Evolutionary conservation across 2,329 filamentous ascomycete genomes (phyloP), one percentile per base, ranked within the genome.

Genomic region (Colletotrichum destructivum): DNA sequence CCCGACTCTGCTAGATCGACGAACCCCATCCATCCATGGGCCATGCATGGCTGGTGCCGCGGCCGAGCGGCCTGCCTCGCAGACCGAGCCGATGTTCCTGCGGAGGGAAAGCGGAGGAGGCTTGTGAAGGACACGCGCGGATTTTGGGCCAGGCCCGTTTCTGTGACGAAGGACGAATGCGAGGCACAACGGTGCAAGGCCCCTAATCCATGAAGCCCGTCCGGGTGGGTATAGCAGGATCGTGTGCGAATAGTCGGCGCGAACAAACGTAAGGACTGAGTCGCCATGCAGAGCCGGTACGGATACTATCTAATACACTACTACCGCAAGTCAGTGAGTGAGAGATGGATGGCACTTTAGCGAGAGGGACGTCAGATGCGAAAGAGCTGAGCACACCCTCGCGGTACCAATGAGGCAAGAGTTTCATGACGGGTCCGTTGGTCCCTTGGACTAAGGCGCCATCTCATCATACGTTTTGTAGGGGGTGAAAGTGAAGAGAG

Each of bases 151-250:
- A 46, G 54, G 69, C 47, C 59, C 40, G 23, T 57, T 63, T 31
- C 49, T 60, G 47, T 59, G 60, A 44, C 44, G 54, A 69, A 60
- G 59, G 54, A 60, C 44, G 64, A 54, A 72, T 72, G 65, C 65
- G 69, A 63, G 60, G 65, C 69, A 72, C 65, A 59, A 69, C 66
- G 65, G 52, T 47, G 69, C 66, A 72, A 72, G n/a, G 65, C 44
- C 42, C 65, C 69, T 69, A 61, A 72, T 64, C 69, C 65, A 72
- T 72, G 69, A 54, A 60, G 69, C 21, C 35, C 26, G 54, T 49
- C 65, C 65, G 59, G 66, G 69, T 69, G 69, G 69, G 60, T 72
- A 72, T 63, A 46, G 38, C 38, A 42, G 35, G 26, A 52, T 12
- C 16, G 31, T 31, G 51, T 42, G 63, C 57, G 38, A 42, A 35